Base-by-base conservation (phyloP, 805 yeast species). In the Yarrowia bubula region DNA sequence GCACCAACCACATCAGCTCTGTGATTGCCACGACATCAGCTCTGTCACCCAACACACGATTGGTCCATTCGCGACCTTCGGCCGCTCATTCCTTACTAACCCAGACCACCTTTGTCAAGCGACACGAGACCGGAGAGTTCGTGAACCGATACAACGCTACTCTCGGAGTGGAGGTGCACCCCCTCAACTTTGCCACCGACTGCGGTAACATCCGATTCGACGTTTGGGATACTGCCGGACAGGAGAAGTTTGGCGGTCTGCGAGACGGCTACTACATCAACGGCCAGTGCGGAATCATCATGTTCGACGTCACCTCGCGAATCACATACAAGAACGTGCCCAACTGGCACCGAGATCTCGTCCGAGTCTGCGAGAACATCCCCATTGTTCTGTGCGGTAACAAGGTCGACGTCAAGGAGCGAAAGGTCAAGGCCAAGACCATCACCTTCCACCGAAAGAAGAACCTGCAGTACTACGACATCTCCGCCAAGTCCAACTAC, bases 371-470 rank as follows among this genome's bases (percentile, higher is more conserved):
- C 84, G 99, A 95, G 84, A 95, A 93, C 87, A 95, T 95, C 74
- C 99, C 99, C 75, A 95, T 95, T 75, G 99, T 95, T 68, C 84
- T 95, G 72, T 91, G 97, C 84, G 99, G 99, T 83, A 95, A 95
- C 89, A 95, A 95, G 84, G 99, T 95, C 74, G 99, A 95, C 80
- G 99, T 95, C 73, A 95, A 95, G 86, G 99, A 95, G 85, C 90
- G 99, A 82, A 95, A 95, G 83, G 99, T 95, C 76, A 95, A 95
- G 86, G 99, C 99, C 74, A 95, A 95, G 86, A 90, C 98, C 77
- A 95, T 95, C 84, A 95, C 99, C 73, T 95, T 95, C 97, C 99
- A 95, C 91, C 90, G 99, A 87, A 95, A 95, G 96, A 95, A 95
- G 88, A 95, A 95, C 85, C 86, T 95, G 80, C 99, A 95, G 83